Conservation (phyloP, 73 alveolate species). For the Effrenium voratum region DNA sequence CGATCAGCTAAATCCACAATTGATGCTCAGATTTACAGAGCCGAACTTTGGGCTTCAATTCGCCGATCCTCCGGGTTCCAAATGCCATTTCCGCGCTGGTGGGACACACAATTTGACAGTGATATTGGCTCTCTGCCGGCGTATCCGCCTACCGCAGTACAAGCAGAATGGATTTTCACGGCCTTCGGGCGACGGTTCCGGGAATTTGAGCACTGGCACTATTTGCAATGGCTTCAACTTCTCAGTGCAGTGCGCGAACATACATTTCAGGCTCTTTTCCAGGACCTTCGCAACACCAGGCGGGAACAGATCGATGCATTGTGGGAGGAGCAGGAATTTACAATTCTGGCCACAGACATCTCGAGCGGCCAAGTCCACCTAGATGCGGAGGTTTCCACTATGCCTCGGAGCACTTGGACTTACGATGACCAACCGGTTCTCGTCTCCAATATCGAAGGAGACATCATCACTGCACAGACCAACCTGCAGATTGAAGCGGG, state of each 20-base stretch:
- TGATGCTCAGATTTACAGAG: background rate
- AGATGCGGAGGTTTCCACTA: background rate
- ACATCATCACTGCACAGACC: too few species aligned
- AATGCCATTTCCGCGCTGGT: background rate
- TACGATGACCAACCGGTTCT: too few species aligned
- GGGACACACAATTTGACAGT: background rate
- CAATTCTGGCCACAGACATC: too few species aligned
- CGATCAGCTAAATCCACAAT: background rate
- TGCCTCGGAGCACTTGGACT: too few species aligned
- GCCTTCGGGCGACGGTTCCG: background rate
- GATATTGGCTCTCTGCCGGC: background rate
- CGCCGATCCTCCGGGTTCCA: background rate
- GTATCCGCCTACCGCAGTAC: background rate
- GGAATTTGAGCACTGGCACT: background rate
- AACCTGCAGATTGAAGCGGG: too few species aligned
- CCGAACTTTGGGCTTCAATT: background rate
- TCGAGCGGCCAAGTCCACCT: background rate
- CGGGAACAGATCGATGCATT: background rate
- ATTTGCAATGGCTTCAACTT: background rate
- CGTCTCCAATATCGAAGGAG: too few species aligned
- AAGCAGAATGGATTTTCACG: background rate
- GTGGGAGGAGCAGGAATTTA: background rate
- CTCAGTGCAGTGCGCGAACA: background rate
- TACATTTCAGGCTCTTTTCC: background rate
- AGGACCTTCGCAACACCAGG: background rate